Evolutionary conservation across 2,329 filamentous ascomycete species (phyloP).

Genomic region (Alternaria atra): DNA sequence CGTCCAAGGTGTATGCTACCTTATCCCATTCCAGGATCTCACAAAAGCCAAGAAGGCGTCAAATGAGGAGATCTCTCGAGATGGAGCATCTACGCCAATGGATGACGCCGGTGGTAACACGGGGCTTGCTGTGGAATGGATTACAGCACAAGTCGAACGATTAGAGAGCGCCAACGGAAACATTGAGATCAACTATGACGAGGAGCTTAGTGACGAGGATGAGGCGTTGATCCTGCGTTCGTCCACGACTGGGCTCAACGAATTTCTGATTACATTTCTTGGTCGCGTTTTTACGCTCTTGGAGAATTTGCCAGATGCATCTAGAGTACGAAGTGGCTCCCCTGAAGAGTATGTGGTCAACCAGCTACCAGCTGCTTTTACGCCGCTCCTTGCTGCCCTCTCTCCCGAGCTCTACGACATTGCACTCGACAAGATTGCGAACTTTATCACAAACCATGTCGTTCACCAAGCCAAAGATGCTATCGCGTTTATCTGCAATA

Average conservation of each 20-base stretch:
- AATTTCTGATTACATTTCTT: conserved; percentile 89
- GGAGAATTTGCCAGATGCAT: conserved; percentile 92
- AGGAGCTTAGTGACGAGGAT: conserved; percentile 82
- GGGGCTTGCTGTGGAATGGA: conserved; percentile 85
- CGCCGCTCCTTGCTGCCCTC: conserved; percentile 86
- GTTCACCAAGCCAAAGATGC: conserved; percentile 96
- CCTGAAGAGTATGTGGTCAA: conserved; percentile 98
- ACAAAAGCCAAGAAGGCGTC: conserved; percentile 62
- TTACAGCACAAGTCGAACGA: conserved; percentile 90
- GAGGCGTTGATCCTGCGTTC: conserved; percentile 90
- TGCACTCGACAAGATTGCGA: conserved; percentile 87
- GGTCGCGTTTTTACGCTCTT: conserved; percentile 94
- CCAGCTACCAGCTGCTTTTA: conserved; percentile 88
- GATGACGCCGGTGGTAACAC: conserved; percentile 53
- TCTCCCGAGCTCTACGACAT: conserved; percentile 94
- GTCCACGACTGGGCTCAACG: conserved; percentile 90
- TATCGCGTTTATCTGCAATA: conserved; percentile 98
- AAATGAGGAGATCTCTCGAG: conserved; percentile 18
- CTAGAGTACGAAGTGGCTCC: conserved; percentile 85
- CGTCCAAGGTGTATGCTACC: conserved; percentile 94
- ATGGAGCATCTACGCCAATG: conserved; percentile 45
- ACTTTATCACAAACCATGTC: conserved; percentile 92
- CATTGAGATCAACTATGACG: conserved; percentile 83
- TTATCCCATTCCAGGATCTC: conserved; percentile 89
- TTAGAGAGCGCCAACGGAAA: conserved; percentile 89